Base-by-base conservation (phyloP, 352 stramenopile genomes). In the Phytophthora tentaculata region DNA sequence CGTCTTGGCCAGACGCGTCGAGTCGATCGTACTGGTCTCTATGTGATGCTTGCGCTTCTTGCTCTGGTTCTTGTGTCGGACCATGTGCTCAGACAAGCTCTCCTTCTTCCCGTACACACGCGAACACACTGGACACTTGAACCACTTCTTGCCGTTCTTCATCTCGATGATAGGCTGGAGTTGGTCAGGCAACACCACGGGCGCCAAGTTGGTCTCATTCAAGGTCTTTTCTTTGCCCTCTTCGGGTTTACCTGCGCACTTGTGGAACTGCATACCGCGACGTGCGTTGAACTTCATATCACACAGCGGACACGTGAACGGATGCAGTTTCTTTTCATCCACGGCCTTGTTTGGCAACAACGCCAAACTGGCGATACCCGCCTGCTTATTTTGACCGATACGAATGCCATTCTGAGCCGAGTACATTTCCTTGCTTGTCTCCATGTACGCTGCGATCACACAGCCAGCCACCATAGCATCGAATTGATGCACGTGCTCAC, bases 401-500 rank as follows among this genome's bases (percentile, higher is more conserved):
- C 86, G 85, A 62, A 95, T 90, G 1, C 75, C 69, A 57, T 89
- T 93, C 60, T 96, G 88, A 23, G 88, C 88, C 6, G 78, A 73
- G 60, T 90, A 96, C 88, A 96, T 96, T 54, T 95, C 88, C 51
- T 94, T 95, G 8, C 85, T 80, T 8, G 88, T 95, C 51, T 92
- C 87, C 78, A 95, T 85, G 69, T 92, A 96, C 39, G 88, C 79
- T 20, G 87, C 88, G 48, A 97, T 95, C 13, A 96, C 84, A 58
- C 90, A 97, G 12, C 88, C 90, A 26, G 90, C 89, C 19, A 96
- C 86, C 76, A 98, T 93, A 23, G 85, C 91, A 63, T 98, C 95
- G 60, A 98, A 98, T 71, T 98, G 90, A 56, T 99, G 96, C 17
- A 98, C 90, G 56, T 98, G 88, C 73, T 99, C 96, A 50, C 92